Conservation (phyloP, 352 stramenopile genomes). For the Globisporangium sylvaticum region DNA sequence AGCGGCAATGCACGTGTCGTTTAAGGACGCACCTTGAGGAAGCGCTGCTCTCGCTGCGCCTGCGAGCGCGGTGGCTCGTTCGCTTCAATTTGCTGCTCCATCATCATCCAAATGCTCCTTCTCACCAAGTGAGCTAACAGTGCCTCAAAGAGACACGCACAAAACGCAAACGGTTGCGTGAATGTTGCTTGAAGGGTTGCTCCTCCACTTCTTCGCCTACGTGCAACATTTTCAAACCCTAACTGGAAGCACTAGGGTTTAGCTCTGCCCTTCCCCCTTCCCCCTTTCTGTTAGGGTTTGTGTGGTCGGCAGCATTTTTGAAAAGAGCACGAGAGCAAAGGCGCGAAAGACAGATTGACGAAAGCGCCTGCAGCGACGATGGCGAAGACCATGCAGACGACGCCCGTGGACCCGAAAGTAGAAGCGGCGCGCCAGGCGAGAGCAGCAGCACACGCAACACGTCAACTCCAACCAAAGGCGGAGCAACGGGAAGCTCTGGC, state of each 20-base stretch:
- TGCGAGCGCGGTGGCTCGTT: neutral
- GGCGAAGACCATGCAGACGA: neutral
- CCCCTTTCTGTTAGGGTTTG: neutral
- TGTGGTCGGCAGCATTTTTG: conserved; percentile 3
- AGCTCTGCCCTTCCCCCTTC: neutral
- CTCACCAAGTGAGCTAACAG: neutral
- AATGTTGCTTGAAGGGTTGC: neutral
- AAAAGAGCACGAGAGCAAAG: conserved; percentile 3
- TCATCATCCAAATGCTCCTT: neutral
- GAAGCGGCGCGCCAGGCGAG: neutral
- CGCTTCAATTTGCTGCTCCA: neutral
- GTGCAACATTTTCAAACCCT: neutral
- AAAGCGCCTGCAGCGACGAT: neutral
- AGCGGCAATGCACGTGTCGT: neutral
- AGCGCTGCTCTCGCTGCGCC: conserved; percentile 33
- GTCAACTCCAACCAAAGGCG: neutral
- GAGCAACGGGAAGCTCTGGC: neutral
- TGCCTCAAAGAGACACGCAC: neutral
- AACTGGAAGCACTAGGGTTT: neutral
- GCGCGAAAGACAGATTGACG: neutral
- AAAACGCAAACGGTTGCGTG: neutral
- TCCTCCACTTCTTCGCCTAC: neutral
- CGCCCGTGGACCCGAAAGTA: neutral
- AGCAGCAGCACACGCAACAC: neutral
- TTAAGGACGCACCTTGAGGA: conserved; percentile 32